A percentile compares a stretch with the other conserved stretches of the same genome.
phyloP scores from a whole-genome alignment of 2,329 filamentous ascomycete species.

The Beauveria sp. region DNA sequence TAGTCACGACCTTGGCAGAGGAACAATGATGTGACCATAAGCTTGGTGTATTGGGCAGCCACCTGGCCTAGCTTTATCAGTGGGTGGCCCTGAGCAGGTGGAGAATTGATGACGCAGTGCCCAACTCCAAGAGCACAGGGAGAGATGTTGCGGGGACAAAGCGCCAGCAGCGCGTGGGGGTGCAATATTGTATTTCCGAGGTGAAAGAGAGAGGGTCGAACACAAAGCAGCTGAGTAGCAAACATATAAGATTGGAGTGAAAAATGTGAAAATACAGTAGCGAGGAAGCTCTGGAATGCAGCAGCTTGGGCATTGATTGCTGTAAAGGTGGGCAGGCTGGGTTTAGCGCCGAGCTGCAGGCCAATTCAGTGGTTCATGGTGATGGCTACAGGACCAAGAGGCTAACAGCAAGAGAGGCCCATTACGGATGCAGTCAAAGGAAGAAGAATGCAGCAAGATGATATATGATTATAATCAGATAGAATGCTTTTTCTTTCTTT shows the following conservation, averaged over 20 bases:
- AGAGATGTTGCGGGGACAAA: background rate
- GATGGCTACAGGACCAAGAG: background rate
- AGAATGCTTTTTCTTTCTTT: too few relatives aligned
- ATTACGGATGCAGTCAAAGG: too few relatives aligned
- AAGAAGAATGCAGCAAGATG: too few relatives aligned
- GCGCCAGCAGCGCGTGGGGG: background rate
- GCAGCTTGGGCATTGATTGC: too few relatives aligned
- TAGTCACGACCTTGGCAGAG: background rate
- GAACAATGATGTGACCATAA: background rate
- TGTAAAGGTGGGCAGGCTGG: background rate
- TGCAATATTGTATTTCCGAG: background rate
- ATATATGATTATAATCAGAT: too few relatives aligned
- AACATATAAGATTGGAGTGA: background rate
- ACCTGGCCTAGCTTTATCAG: background rate
- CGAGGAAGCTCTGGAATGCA: background rate
- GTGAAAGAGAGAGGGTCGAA: background rate
- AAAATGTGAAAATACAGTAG: background rate
- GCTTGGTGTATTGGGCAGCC: background rate
- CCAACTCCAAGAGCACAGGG: background rate
- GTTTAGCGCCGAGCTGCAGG: background rate
- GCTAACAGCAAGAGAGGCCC: too few relatives aligned
- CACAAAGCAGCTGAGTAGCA: background rate
- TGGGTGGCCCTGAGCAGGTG: background rate
- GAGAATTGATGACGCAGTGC: constrained; percentile 8
- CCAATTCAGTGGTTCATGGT: background rate